Evolutionary conservation across 2,329 filamentous ascomycete species (phyloP).

Genomic region (Aspergillus sergii): DNA sequence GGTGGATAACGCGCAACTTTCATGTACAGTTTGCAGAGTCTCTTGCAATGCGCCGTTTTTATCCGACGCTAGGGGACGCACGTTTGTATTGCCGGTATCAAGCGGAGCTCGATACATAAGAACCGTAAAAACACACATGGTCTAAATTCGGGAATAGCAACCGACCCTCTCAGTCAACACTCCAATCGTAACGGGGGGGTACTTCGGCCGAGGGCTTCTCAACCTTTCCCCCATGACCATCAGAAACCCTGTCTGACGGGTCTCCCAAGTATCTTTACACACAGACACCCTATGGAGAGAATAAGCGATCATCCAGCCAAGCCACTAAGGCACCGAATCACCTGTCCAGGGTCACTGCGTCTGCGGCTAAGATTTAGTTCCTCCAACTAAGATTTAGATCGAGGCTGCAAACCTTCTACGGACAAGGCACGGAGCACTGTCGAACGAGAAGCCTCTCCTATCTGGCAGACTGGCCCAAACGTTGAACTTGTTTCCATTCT

Average conservation of each 20-base stretch:
- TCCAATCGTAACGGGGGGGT: background rate
- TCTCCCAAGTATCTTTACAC: background rate
- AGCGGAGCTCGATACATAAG: background rate
- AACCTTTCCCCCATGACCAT: background rate
- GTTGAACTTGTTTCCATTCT: background rate
- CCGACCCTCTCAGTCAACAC: background rate
- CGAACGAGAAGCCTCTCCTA: background rate
- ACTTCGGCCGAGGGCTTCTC: background rate
- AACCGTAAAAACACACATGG: background rate
- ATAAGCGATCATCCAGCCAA: conserved; percentile 3
- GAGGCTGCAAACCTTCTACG: conserved; percentile 3
- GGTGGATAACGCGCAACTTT: background rate
- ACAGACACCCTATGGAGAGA: background rate
- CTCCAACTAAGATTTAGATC: conserved; percentile 8
- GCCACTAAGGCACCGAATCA: conserved; percentile 2
- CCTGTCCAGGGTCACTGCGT: conserved; percentile 1
- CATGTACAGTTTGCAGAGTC: background rate
- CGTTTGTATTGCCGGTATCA: conserved; percentile 2
- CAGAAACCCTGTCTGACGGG: background rate
- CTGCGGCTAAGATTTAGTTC: conserved; percentile 2
- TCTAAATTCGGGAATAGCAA: conserved; percentile 3
- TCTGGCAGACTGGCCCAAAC: background rate
- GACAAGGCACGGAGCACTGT: background rate
- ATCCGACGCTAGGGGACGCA: conserved; percentile 10
- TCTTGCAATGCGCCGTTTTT: conserved; percentile 14